Conservation (phyloP, 2,329 filamentous ascomycete species). For the Alternaria sp. region DNA sequence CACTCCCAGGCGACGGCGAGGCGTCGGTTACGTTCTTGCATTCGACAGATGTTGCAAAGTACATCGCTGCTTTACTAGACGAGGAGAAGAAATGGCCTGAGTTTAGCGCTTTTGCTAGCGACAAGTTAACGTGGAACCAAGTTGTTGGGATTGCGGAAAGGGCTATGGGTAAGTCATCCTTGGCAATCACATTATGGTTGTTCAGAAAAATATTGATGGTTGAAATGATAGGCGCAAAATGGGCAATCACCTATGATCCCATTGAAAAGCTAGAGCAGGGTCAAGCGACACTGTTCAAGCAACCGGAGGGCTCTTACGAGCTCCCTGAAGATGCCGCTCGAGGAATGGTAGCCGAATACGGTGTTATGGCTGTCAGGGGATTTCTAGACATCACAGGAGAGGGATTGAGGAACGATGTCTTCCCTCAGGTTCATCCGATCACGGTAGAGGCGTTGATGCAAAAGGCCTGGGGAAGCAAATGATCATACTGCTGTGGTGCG, state of each 20-base stretch:
- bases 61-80: slow-evolving; percentile 22
- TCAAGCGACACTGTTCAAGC: slow-evolving; percentile 20
- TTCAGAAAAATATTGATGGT: neutral
- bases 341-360: slow-evolving; percentile 14
- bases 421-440: slow-evolving; percentile 21
- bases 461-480: slow-evolving; percentile 21
- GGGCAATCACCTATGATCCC: slow-evolving; percentile 22
- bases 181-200: neutral
- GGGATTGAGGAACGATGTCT: slow-evolving; percentile 20
- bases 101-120: slow-evolving; percentile 49
- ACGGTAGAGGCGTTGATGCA: slow-evolving; percentile 17
- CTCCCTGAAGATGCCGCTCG: slow-evolving; percentile 12
- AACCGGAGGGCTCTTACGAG: slow-evolving; percentile 16
- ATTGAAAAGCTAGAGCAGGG: slow-evolving; percentile 16
- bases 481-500: neutral
- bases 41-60: slow-evolving; percentile 29
- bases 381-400: slow-evolving; percentile 17
- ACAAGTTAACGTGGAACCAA: slow-evolving; percentile 57
- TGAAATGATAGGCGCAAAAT: slow-evolving; percentile 18
- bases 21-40: slow-evolving; percentile 20
- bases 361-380: slow-evolving; percentile 18
- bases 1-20: slow-evolving; percentile 28
- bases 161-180: slow-evolving; percentile 44
- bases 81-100: slow-evolving; percentile 47
- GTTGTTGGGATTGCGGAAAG: slow-evolving; percentile 56